Conservation (phyloP, 2,329 filamentous ascomycete species). For the Tetracladium maxilliforme region DNA sequence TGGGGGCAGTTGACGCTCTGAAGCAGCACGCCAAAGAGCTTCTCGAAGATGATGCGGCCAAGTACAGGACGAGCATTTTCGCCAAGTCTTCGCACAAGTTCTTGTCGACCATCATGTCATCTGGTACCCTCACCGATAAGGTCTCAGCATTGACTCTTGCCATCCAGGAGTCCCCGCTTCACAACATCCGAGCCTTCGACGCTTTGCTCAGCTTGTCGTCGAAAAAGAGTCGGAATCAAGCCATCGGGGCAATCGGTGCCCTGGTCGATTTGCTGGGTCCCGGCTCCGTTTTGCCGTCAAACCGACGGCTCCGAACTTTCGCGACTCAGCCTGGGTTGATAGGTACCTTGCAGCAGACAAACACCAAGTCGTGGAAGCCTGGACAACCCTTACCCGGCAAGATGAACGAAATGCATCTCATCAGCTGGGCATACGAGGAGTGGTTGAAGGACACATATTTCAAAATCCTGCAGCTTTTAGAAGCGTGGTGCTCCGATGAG, state of each 20-base stretch:
- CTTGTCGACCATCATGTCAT: conserved; percentile 91
- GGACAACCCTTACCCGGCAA: conserved; percentile 60
- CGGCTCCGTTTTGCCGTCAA: conserved; percentile 67
- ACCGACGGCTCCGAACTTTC: conserved; percentile 72
- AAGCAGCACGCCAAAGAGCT: conserved; percentile 61
- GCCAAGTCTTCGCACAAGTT: conserved; percentile 88
- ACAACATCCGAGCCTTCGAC: conserved; percentile 83
- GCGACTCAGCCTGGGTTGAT: conserved; percentile 64
- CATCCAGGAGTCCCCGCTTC: conserved; percentile 88
- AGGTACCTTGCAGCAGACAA: conserved; percentile 49
- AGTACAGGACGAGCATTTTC: conserved; percentile 57
- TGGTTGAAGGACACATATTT: conserved; percentile 94
- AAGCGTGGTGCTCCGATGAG: conserved; percentile 89
- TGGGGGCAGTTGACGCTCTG: conserved; percentile 37
- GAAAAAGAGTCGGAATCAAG: conserved; percentile 87
- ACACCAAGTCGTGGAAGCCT: conserved; percentile 43
- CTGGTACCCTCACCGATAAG: conserved; percentile 92
- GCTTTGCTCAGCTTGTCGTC: conserved; percentile 68
- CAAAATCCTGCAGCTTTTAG: conserved; percentile 78
- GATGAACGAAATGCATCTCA: conserved; percentile 62
- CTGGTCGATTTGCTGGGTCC: conserved; percentile 89
- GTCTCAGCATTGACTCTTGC: conserved; percentile 88
- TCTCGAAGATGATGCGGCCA: conserved; percentile 61
- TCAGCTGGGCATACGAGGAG: conserved; percentile 86
- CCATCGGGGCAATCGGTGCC: conserved; percentile 81